Evolutionary conservation across 805 yeast species (phyloP).

Genomic region (Starmerella floris): DNA sequence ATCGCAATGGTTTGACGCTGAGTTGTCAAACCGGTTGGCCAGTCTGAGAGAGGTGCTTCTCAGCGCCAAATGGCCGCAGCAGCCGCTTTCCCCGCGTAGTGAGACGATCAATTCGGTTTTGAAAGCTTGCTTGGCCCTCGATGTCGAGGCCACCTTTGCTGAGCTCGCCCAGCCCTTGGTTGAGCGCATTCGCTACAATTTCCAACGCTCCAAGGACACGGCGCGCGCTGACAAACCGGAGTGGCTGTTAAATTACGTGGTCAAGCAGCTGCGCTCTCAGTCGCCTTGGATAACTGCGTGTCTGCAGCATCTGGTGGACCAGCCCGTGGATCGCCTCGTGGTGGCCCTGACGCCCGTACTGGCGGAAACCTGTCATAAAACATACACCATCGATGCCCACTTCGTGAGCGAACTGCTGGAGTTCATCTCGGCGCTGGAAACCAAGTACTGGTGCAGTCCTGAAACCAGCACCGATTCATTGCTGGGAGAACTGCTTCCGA

Average conservation of each 20-base stretch:
- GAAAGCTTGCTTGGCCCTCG: constrained; percentile 1
- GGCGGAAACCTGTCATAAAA: constrained; percentile 5
- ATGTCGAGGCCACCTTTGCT: constrained; percentile 32
- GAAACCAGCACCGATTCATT: neutral
- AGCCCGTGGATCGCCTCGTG: constrained; percentile 33
- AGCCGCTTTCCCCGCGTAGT: neutral
- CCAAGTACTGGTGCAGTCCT: neutral
- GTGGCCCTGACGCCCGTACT: constrained; percentile 33
- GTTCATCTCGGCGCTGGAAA: constrained; percentile 5
- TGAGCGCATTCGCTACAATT: constrained; percentile 47
- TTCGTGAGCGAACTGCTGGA: constrained; percentile 10
- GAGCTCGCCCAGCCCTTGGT: constrained; percentile 35
- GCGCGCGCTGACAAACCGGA: constrained; percentile 58
- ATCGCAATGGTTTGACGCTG: constrained; percentile 8
- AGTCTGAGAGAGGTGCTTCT: constrained; percentile 4
- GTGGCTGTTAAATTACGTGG: constrained; percentile 45
- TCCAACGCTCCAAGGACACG: constrained; percentile 40
- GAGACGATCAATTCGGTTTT: neutral
- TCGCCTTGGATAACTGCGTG: constrained; percentile 20
- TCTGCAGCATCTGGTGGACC: constrained; percentile 19
- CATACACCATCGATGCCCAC: constrained; percentile 7
- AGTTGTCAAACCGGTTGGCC: neutral
- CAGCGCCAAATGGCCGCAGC: constrained; percentile 16
- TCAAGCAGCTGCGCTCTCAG: constrained; percentile 26
- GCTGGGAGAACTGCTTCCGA: neutral